Evolutionary conservation across 1,284 basidiomycete genomes (phyloP).

Genomic region (Tylopilus sp.): DNA sequence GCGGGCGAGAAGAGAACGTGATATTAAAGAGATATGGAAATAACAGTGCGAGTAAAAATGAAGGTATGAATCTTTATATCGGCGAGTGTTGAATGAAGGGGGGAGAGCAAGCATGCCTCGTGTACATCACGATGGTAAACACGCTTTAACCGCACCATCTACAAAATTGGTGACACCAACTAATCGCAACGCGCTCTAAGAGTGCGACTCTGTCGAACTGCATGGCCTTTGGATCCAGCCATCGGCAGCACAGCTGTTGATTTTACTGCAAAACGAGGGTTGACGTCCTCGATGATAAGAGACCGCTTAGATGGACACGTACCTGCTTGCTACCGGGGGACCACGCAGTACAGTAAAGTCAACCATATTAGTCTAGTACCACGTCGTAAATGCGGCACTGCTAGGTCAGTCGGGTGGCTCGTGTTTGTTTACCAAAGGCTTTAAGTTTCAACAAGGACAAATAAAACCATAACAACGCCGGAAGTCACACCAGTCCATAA

Average conservation of each 20-base stretch:
- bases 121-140: conserved; percentile 23
- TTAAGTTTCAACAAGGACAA: conserved; percentile 28
- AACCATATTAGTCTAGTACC: too few species aligned
- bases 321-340: too few species aligned
- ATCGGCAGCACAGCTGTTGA: too few species aligned
- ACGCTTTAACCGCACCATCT: conserved; percentile 13
- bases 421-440: conserved; percentile 24
- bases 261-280: too few species aligned
- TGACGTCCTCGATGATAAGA: too few species aligned
- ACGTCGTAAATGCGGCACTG: too few species aligned
- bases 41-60: not conserved
- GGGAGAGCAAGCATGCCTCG: conserved; percentile 17
- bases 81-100: conserved; percentile 7
- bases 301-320: too few species aligned
- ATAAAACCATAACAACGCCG: conserved; percentile 24
- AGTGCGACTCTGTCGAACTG: too few species aligned
- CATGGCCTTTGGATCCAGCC: too few species aligned
- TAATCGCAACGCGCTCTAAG: conserved; percentile 8
- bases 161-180: conserved; percentile 3
- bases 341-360: too few species aligned
- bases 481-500: conserved; percentile 1
- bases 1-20: conserved; percentile 1
- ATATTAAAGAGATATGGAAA: conserved; percentile 11
- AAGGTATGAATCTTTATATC: conserved; percentile 8
- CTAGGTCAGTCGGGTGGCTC: too few species aligned